A percentile compares a stretch with the other conserved stretches of the same genome.
phyloP scores from a whole-genome alignment of 2,329 filamentous ascomycete species.

The Teratosphaeria viscida region DNA sequence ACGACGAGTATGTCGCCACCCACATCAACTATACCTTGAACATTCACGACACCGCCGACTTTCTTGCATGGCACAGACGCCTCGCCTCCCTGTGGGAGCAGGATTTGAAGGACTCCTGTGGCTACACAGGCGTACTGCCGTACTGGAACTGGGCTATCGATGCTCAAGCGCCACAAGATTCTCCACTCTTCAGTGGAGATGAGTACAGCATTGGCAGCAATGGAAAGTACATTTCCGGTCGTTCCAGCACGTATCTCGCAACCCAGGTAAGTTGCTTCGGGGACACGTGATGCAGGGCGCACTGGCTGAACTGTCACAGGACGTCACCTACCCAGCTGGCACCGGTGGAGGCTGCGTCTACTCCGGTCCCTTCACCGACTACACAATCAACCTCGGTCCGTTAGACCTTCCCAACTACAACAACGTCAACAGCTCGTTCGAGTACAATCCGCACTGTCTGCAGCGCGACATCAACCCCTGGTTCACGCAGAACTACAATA shows the following conservation, averaged over 20 bases:
- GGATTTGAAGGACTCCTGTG: conserved; percentile 32
- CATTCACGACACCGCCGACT: conserved; percentile 24
- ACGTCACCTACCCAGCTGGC: conserved; percentile 37
- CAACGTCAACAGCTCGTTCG: conserved; percentile 17
- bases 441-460: conserved; percentile 18
- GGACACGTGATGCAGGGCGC: conserved; percentile 1
- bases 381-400: conserved; percentile 23
- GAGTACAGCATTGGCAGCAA: conserved; percentile 31
- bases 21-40: conserved; percentile 25
- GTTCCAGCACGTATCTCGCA: conserved; percentile 18
- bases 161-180: conserved; percentile 26
- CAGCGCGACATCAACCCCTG: conserved; percentile 14
- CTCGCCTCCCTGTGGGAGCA: conserved; percentile 36
- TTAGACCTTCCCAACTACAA: conserved; percentile 18
- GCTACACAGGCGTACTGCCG: conserved; percentile 33
- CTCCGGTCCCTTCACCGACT: conserved; percentile 42
- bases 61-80: conserved; percentile 33
- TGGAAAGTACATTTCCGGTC: conserved; percentile 18
- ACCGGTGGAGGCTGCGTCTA: conserved; percentile 46
- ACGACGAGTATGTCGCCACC: conserved; percentile 21
- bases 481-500: conserved; percentile 12
- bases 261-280: not conserved
- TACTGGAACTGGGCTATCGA: conserved; percentile 24
- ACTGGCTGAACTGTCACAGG: conserved; percentile 4
- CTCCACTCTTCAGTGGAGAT: conserved; percentile 45